Conservation (phyloP, 2,329 filamentous ascomycete species). For the Penicillium aurantiogriseum region DNA sequence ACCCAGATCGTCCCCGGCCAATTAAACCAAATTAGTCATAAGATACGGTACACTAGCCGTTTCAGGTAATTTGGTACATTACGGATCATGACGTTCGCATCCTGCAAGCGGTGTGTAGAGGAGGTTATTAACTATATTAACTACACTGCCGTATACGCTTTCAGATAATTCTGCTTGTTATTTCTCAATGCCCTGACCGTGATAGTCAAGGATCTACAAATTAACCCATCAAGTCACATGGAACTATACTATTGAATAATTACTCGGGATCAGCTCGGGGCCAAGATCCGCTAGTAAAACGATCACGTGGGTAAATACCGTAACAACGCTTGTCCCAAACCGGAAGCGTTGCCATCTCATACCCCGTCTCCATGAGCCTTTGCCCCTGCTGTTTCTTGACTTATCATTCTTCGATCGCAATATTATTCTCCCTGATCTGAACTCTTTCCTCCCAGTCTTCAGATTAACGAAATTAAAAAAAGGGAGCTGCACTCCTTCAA, state of each 20-base stretch:
- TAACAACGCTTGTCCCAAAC: slow-evolving; percentile 22
- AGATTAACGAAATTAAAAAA: slow-evolving; percentile 6
- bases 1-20: neutral
- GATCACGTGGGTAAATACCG: slow-evolving; percentile 26
- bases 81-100: slow-evolving; percentile 21
- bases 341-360: slow-evolving; percentile 23
- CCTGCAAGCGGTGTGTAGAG: slow-evolving; percentile 25
- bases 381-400: slow-evolving; percentile 6
- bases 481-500: slow-evolving; percentile 13
- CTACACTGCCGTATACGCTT: neutral
- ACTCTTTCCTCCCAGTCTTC: neutral
- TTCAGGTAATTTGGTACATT: slow-evolving; percentile 16
- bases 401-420: slow-evolving; percentile 5
- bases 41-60: slow-evolving; percentile 14
- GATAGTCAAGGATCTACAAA: slow-evolving; percentile 1
- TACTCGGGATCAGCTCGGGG: neutral
- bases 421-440: neutral
- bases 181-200: neutral
- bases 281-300: neutral
- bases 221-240: neutral
- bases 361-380: slow-evolving; percentile 10
- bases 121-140: too few relatives aligned
- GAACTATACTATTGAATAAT: neutral
- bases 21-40: slow-evolving; percentile 11
- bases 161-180: neutral